phyloP scores from a whole-genome alignment of 257 asterid species.

The Fraxinus americana region DNA sequence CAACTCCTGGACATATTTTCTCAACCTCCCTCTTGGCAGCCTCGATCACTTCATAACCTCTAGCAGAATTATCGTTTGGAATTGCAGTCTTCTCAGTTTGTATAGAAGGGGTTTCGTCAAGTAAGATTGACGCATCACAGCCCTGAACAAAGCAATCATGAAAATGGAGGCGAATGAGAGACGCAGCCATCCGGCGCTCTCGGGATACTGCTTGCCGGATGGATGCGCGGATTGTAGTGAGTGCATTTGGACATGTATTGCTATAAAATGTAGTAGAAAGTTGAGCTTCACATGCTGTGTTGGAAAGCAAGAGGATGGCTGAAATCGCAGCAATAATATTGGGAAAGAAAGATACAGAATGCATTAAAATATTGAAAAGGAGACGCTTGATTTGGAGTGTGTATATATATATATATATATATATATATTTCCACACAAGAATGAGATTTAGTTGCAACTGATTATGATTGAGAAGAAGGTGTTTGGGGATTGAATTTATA shows the following conservation, averaged over 20 bases:
- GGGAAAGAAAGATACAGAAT: not conserved
- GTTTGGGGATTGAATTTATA: not conserved
- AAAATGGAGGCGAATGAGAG: conserved; percentile 20
- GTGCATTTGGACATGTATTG: conserved; percentile 17
- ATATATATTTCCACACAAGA: too few species aligned
- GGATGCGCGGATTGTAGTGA: not conserved
- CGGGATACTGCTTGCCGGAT: conserved; percentile 7
- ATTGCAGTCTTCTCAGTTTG: conserved; percentile 22
- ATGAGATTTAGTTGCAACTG: not conserved
- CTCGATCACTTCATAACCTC: conserved; percentile 27
- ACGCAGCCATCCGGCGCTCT: conserved; percentile 9
- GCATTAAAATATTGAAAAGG: not conserved
- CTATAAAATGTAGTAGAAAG: conserved; percentile 13
- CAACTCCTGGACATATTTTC: conserved; percentile 24
- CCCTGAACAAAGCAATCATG: conserved; percentile 25
- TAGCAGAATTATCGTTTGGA: conserved; percentile 2
- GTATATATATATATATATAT: too few species aligned
- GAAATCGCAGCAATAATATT: not conserved
- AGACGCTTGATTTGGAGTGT: not conserved
- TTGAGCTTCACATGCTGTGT: conserved; percentile 17
- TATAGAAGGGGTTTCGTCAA: conserved; percentile 22
- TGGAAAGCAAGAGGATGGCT: not conserved
- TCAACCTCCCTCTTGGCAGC: conserved; percentile 14
- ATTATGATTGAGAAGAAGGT: not conserved
- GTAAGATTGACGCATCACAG: conserved; percentile 28